Evolutionary conservation across 139 green algal genomes (phyloP), one percentile per base, ranked within the genome.

Genomic region (Protoeuglena noctilucae): DNA sequence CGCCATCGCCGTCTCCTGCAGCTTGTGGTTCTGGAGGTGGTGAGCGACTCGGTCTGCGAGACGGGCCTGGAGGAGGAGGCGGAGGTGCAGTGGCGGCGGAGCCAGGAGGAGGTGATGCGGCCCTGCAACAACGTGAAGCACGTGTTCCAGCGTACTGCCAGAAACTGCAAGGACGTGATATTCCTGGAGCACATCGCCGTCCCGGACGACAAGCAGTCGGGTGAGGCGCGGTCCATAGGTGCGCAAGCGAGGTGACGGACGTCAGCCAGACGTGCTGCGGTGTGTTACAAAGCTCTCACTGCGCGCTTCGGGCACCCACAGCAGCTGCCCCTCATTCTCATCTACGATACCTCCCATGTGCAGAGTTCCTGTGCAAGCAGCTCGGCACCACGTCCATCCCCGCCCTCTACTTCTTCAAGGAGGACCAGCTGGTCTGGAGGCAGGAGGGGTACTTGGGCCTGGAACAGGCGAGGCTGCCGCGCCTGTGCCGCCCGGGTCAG

Each of bases 31-130:
- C 46, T 93, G n/a, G 81, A 90, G 51, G 65, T 85, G 21, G 53
- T 76, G 16, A 78, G 66, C 21, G 63, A 82, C 29, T 7, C 48
- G 0, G 63, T 89, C 2, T 93, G 83, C 51, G 62, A 89, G 51
- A 78, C 74, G 1, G 83, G 83, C 0, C 46, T 76, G 21, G 64
- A 80, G 0, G 80, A 89, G 54, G 83, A 92, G 56, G 40, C 78
- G 6, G 83, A 93, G 66, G 48, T 85, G 30, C 66, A 89, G 6
- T 93, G 82, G 82, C 76, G 86, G 63, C 62, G 60, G 6, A 82
- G 92, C 59, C 47, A 66, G 50, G 51, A 69, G 48, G 61, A 57
- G 23, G 58, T 73, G 14, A 40, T 82, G 57, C 58, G 45, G 34
- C 70, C 71, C 2, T 91, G 83, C 64, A 23, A 34, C 26, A 28